phyloP scores from a whole-genome alignment of 2,329 filamentous ascomycete genomes.

The Lachnum nothofagi region DNA sequence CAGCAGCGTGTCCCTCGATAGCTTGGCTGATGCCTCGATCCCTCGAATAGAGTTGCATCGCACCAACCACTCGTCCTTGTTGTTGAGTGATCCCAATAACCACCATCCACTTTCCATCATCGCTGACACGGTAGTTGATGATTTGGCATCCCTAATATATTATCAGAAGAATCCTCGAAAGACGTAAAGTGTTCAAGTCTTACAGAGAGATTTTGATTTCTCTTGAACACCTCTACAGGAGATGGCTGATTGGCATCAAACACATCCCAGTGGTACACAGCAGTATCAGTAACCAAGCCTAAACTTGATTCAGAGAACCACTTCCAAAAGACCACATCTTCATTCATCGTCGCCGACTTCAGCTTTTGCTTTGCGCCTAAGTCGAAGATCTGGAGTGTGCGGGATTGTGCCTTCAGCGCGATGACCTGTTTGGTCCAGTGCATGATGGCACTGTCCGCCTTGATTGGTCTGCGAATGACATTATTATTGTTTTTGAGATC shows the following conservation, averaged over 20 bases:
- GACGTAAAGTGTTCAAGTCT: constrained; percentile 33
- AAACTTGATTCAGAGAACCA: constrained; percentile 90
- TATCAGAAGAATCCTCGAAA: constrained; percentile 13
- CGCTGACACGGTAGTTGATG: constrained; percentile 97
- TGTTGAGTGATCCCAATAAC: constrained; percentile 93
- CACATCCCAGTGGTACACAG: constrained; percentile 97
- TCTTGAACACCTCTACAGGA: constrained; percentile 89
- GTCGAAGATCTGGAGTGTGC: constrained; percentile 97
- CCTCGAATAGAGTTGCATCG: constrained; percentile 95
- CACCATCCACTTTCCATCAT: constrained; percentile 97
- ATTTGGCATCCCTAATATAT: constrained; percentile 81
- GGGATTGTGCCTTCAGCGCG: constrained; percentile 86
- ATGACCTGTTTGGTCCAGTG: constrained; percentile 96
- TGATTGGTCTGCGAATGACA: constrained; percentile 90
- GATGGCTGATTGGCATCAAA: constrained; percentile 74
- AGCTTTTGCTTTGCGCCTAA: constrained; percentile 88
- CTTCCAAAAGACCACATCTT: constrained; percentile 98
- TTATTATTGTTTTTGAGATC: constrained; percentile 98
- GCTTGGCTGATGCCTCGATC: constrained; percentile 95
- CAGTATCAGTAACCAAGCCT: constrained; percentile 83
- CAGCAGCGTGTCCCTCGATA: constrained; percentile 94
- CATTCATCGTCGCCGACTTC: constrained; percentile 93
- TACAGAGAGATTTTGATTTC: constrained; percentile 83
- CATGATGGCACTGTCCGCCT: constrained; percentile 99
- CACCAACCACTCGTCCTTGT: constrained; percentile 86